Percentiles rank a stretch among this genome's conserved stretches.
These are phyloP conservation scores for Arctostaphylos glauca DNA, from an alignment of 148 eudicot genomes.

Conservation along the genomic window DNA sequence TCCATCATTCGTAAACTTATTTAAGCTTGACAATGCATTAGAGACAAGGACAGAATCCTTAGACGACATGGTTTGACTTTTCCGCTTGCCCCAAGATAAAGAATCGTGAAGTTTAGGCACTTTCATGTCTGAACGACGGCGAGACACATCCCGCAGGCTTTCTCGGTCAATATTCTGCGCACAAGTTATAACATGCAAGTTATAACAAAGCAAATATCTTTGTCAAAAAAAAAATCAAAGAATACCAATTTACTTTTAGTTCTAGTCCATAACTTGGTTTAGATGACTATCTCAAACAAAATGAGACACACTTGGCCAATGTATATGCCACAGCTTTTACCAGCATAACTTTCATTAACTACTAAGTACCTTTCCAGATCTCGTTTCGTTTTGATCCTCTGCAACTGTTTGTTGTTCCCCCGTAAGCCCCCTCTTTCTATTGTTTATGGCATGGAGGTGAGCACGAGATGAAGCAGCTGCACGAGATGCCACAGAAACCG, in stretches of 20 bases:
- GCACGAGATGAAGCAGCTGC: constrained; percentile 87
- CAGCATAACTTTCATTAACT: background rate
- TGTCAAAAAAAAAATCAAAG: background rate
- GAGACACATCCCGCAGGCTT: constrained; percentile 37
- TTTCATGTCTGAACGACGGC: constrained; percentile 59
- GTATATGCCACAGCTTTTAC: background rate
- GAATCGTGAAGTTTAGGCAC: constrained; percentile 75
- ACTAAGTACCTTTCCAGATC: constrained; percentile 42
- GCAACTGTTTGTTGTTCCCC: constrained; percentile 38
- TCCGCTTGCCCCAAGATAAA: constrained; percentile 79
- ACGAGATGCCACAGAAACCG: constrained; percentile 76
- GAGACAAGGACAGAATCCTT: constrained; percentile 60
- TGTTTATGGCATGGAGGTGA: constrained; percentile 76
- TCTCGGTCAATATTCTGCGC: constrained; percentile 33
- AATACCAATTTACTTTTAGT: background rate
- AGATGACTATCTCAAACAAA: background rate
- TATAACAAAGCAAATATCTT: background rate
- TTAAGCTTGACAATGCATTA: constrained; percentile 69
- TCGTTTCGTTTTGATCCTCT: constrained; percentile 36
- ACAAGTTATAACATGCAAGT: constrained; percentile 12
- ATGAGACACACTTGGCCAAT: background rate
- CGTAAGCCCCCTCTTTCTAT: constrained; percentile 50
- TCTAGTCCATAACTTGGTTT: background rate
- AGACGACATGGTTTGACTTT: constrained; percentile 40
- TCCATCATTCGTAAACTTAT: constrained; percentile 78